Conservation (phyloP, 768 basidiomycete species). For the Podaxis sp. region DNA sequence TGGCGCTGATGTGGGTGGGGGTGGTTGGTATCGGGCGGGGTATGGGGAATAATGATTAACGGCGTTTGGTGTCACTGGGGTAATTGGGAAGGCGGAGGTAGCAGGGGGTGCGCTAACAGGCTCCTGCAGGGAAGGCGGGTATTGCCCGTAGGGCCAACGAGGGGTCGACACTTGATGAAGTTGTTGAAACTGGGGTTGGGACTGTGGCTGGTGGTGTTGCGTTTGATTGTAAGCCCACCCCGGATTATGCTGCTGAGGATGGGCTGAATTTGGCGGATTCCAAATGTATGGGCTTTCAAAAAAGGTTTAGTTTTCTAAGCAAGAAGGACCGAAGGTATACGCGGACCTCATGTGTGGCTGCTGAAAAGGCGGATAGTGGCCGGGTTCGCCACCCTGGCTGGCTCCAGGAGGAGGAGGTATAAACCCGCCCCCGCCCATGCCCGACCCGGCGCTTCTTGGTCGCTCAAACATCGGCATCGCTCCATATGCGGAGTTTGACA, state of each 20-base stretch:
- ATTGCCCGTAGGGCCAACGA: conserved; percentile 1
- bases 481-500: conserved; percentile 8
- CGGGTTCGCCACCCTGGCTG: conserved; percentile 26
- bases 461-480: neutral
- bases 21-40: neutral
- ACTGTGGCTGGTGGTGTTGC: neutral
- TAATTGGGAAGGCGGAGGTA: neutral
- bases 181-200: neutral
- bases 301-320: neutral
- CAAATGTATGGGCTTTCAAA: conserved; percentile 1
- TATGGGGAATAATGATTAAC: neutral
- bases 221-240: neutral
- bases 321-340: neutral
- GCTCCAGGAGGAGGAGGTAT: conserved; percentile 31
- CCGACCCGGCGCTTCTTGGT: neutral
- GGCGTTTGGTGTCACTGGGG: neutral
- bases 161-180: neutral
- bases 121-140: neutral
- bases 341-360: conserved; percentile 11
- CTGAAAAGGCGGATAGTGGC: conserved; percentile 11
- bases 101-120: neutral
- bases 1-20: neutral
- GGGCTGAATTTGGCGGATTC: neutral
- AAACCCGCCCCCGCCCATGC: conserved; percentile 11
- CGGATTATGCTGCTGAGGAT: neutral